Percentiles rank a stretch among this genome's conserved stretches.
phyloP scores from a whole-genome alignment of 805 yeast genomes.

The Cephaloascus fragrans region DNA sequence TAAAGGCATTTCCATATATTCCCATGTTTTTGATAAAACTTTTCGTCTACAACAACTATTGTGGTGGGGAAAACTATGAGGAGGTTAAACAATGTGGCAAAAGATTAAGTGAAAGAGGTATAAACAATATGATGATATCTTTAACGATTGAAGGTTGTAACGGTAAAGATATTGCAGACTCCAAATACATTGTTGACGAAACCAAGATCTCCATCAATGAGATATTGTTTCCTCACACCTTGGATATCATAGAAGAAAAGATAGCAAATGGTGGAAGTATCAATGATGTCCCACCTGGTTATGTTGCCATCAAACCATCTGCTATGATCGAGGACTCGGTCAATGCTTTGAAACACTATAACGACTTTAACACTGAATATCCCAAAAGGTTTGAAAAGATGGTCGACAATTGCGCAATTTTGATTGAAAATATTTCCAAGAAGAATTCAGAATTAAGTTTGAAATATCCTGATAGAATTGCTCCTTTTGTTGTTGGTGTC shows the following conservation, averaged over 20 bases:
- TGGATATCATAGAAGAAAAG: slow-evolving; percentile 38
- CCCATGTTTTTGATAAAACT: slow-evolving; percentile 65
- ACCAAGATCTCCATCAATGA: slow-evolving; percentile 59
- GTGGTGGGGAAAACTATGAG: slow-evolving; percentile 76
- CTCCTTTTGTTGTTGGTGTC: slow-evolving; percentile 69
- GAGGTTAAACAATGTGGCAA: slow-evolving; percentile 69
- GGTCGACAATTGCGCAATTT: slow-evolving; percentile 53
- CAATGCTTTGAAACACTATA: slow-evolving; percentile 54
- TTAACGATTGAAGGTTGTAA: slow-evolving; percentile 90
- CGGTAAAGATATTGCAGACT: slow-evolving; percentile 57
- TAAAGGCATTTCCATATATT: slow-evolving; percentile 55
- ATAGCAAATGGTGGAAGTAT: slow-evolving; percentile 27
- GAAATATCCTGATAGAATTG: slow-evolving; percentile 50
- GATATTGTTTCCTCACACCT: slow-evolving; percentile 65
- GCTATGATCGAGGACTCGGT: slow-evolving; percentile 78
- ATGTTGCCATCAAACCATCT: slow-evolving; percentile 88
- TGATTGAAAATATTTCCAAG: slow-evolving; percentile 47
- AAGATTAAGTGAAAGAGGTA: slow-evolving; percentile 59
- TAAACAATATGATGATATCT: slow-evolving; percentile 91
- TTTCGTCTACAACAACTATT: slow-evolving; percentile 73
- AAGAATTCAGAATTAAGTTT: slow-evolving; percentile 40
- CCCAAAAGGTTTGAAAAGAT: slow-evolving; percentile 41
- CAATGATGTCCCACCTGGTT: slow-evolving; percentile 79
- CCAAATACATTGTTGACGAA: slow-evolving; percentile 47
- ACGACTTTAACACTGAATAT: slow-evolving; percentile 36